Evolutionary conservation across 1,284 basidiomycete species (phyloP), one percentile per base, ranked within the genome.

Genomic region (Rhodotorula sp.): DNA sequence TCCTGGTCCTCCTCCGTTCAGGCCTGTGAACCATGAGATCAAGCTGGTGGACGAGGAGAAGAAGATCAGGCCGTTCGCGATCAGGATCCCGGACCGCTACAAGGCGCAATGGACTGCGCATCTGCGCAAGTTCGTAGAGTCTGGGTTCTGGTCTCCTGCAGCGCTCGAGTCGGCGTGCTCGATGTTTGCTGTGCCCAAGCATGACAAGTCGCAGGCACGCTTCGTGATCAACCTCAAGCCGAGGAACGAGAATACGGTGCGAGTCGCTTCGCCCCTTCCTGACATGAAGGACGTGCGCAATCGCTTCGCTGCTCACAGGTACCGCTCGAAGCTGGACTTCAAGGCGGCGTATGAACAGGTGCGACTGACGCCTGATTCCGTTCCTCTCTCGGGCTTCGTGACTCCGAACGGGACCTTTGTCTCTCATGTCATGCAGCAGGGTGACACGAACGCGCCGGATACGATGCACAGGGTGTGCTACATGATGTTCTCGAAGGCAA

Each of bases 401-500:
- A 79, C 78, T 1, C 55, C 73, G 1, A 74, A 66, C 52, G 79
- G 77, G 0, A 79, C 75, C 1, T 78, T 76, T 56, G 22, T 74
- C 0, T 80, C 77, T 34, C 59, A 66, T 0, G 78, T 80, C 0
- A 79, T 81, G 74, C 81, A 82, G 64, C 76, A 79, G 52, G 80
- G 79, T 0, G 78, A 82, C 61, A 78, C 76, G 30, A 82, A 82
- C 59, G 77, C 79, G 1, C 79, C 79, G 0, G 63, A 75, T 0
- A 82, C 76, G 1, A 81, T 79, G 56, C 80, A 82, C 64, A n/a
- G 71, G 0, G 72, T 82, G 0, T 82, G 81, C 77, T 80, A 74
- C 0, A 56, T 76, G 8, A 71, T 82, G 9, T 81, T 83, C 48
- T 39, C 72, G 1, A 73, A 78, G 3, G 68, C 70, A 30, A 78